A percentile compares a stretch with the other conserved stretches of the same genome.
Evolutionary conservation across 2,329 filamentous ascomycete species (phyloP).

Genomic region (Tolypocladium ovalisporum): DNA sequence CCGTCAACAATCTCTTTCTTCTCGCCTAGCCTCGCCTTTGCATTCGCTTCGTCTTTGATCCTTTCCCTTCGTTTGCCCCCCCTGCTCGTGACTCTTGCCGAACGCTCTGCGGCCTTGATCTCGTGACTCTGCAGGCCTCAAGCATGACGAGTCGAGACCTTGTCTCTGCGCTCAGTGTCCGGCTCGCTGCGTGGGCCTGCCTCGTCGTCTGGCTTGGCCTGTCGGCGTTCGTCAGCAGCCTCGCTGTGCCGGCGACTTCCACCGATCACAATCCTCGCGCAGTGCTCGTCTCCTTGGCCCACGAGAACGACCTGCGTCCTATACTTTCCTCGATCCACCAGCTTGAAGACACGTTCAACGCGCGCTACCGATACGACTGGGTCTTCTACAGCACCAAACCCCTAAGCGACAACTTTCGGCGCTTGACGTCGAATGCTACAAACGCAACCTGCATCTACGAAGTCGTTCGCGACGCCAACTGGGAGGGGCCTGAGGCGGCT

Average conservation of each 20-base stretch:
- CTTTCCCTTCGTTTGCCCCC: slow-evolving; percentile 1
- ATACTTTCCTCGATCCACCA: slow-evolving; percentile 42
- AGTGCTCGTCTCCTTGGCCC: slow-evolving; percentile 19
- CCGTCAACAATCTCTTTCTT: background rate
- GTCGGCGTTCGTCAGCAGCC: slow-evolving; percentile 8
- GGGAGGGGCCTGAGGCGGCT: slow-evolving; percentile 55
- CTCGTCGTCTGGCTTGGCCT: slow-evolving; percentile 11
- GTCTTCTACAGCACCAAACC: slow-evolving; percentile 77
- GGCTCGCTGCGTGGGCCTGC: slow-evolving; percentile 7
- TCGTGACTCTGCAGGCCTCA: background rate
- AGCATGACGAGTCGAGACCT: slow-evolving; percentile 8
- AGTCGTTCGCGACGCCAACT: slow-evolving; percentile 63
- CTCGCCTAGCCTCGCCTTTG: background rate
- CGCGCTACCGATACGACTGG: slow-evolving; percentile 77
- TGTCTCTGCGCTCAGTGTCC: background rate
- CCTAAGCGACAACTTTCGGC: slow-evolving; percentile 69
- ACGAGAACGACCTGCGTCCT: slow-evolving; percentile 18
- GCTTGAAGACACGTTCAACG: slow-evolving; percentile 51
- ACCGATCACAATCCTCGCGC: slow-evolving; percentile 16
- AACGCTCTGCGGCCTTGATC: background rate
- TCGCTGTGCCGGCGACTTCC: slow-evolving; percentile 5
- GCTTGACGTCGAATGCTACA: slow-evolving; percentile 54
- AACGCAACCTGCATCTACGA: slow-evolving; percentile 63
- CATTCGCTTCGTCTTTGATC: background rate
- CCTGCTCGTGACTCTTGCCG: background rate